Percentiles rank a stretch among this genome's conserved stretches.
These are phyloP conservation scores for Coemansia reversa DNA, from an alignment of 192 early-diverging fungal species.

Conservation along the genomic window DNA sequence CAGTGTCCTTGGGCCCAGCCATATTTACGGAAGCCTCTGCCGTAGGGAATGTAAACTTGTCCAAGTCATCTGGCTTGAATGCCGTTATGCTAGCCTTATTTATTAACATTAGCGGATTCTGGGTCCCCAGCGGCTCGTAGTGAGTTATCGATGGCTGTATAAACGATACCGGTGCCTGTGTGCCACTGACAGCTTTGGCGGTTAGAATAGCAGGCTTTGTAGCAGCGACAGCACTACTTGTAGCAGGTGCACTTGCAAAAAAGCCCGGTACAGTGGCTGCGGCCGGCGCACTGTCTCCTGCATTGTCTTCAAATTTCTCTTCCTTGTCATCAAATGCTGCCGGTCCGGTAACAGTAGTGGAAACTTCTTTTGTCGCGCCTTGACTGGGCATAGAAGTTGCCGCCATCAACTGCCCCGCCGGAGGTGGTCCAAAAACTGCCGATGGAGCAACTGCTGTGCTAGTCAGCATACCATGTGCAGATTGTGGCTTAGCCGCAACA, in stretches of 20 bases:
- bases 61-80: conserved; percentile 48
- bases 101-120: conserved; percentile 34
- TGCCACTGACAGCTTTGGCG: neutral
- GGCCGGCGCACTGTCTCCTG: conserved; percentile 2
- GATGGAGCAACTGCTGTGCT: conserved; percentile 30
- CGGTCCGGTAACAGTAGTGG: neutral
- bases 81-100: conserved; percentile 25
- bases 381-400: neutral
- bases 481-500: neutral
- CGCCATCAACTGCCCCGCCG: conserved; percentile 1
- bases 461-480: conserved; percentile 10
- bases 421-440: conserved; percentile 9
- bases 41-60: conserved; percentile 51
- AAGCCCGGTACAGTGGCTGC: neutral
- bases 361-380: neutral
- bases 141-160: neutral
- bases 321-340: conserved; percentile 12
- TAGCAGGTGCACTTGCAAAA: neutral
- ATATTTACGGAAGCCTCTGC: conserved; percentile 36
- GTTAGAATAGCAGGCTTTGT: too few species aligned
- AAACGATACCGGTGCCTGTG: neutral
- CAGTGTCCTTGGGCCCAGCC: conserved; percentile 9
- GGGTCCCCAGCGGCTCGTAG: neutral
- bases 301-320: conserved; percentile 23
- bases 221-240: neutral